These are phyloP conservation scores for Forsythia viridissima DNA, from an alignment of 257 asterid genomes.

Conservation along the genomic window DNA sequence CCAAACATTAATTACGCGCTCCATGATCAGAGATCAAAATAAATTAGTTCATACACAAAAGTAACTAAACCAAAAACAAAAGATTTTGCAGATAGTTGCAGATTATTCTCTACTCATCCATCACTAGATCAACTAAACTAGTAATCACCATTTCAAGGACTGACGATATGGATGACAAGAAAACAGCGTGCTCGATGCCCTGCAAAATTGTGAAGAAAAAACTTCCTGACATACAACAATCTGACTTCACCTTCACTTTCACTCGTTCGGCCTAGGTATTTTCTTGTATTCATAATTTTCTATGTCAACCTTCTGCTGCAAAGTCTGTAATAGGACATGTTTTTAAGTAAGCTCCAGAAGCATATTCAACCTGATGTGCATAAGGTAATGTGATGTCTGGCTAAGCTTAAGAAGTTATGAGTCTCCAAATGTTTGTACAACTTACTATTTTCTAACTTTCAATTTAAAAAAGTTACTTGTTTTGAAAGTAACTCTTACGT, in stretches of 20 bases:
- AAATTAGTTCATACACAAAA: not conserved
- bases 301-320: slow-evolving; percentile 77
- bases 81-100: not conserved
- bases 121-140: not conserved
- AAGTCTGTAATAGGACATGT: slow-evolving; percentile 45
- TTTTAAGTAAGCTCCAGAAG: not conserved
- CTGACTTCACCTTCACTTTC: slow-evolving; percentile 42
- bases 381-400: slow-evolving; percentile 7
- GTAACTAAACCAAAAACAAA: not conserved
- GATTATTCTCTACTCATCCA: slow-evolving; percentile 8
- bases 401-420: not conserved
- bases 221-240: slow-evolving; percentile 14
- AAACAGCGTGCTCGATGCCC: not conserved
- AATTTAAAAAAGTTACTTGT: not conserved
- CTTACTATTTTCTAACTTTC: not conserved
- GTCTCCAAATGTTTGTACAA: not conserved
- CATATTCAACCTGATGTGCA: slow-evolving; percentile 6
- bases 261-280: slow-evolving; percentile 68
- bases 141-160: not conserved
- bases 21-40: not conserved
- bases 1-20: too few species aligned
- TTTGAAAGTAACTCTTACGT: not conserved
- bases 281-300: slow-evolving; percentile 82
- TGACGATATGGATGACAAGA: not conserved
- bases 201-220: slow-evolving; percentile 4